A percentile compares a stretch with the other conserved stretches of the same genome.
These are phyloP conservation scores for Avicennia marina DNA, from an alignment of 257 asterid species.

Conservation along the genomic window DNA sequence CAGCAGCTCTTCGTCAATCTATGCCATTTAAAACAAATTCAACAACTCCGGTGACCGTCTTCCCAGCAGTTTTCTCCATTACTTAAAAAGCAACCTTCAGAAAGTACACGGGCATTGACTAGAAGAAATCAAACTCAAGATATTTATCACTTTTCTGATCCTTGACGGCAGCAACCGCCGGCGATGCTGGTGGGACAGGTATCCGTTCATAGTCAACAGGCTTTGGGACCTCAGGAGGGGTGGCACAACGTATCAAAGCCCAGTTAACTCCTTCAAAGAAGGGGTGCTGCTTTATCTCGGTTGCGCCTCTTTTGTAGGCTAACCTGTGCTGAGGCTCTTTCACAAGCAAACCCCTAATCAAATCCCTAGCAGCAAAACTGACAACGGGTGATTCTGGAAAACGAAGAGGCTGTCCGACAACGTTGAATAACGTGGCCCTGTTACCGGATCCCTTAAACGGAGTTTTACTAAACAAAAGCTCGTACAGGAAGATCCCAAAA, in stretches of 20 bases:
- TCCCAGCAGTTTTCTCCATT: no score
- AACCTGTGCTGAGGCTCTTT: slow-evolving; percentile 81
- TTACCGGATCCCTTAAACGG: slow-evolving; percentile 81
- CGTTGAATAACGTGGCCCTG: slow-evolving; percentile 69
- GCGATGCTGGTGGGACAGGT: slow-evolving; percentile 41
- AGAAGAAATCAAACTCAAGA: slow-evolving; percentile 83
- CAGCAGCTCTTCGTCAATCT: no score
- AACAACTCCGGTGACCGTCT: no score
- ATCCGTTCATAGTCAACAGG: slow-evolving; percentile 56
- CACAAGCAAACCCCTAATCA: slow-evolving; percentile 75
- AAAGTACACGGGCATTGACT: slow-evolving; percentile 1
- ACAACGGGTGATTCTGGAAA: slow-evolving; percentile 78
- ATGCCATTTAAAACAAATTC: no score
- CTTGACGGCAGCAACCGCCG: slow-evolving; percentile 29
- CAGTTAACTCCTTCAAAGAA: slow-evolving; percentile 86
- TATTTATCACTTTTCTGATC: slow-evolving; percentile 43
- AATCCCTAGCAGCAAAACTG: slow-evolving; percentile 73
- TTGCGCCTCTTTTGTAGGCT: slow-evolving; percentile 80
- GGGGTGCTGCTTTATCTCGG: slow-evolving; percentile 84
- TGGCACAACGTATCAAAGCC: slow-evolving; percentile 87
- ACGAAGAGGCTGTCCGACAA: slow-evolving; percentile 72
- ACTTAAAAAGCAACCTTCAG: no score
- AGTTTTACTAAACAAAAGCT: slow-evolving; percentile 77
- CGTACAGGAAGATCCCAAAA: slow-evolving; percentile 67
- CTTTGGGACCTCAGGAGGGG: slow-evolving; percentile 79